Percentiles rank a stretch among this genome's conserved stretches.
Evolutionary conservation across 2,329 filamentous ascomycete species (phyloP).

Genomic region (Ophiostoma sp.): DNA sequence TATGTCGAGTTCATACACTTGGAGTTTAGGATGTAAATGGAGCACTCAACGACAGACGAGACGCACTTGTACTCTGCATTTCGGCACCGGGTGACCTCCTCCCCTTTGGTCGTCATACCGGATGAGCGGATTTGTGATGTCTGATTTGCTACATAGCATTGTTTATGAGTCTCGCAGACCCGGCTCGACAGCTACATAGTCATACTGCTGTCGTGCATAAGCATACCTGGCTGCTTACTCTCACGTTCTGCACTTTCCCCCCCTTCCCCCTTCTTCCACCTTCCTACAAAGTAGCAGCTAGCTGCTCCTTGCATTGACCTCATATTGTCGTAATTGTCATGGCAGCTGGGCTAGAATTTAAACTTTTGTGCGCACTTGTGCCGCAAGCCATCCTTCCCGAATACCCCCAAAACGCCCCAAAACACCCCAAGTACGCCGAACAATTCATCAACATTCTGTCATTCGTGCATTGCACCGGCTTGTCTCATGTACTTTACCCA

Average conservation of each 20-base stretch:
- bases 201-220: neutral
- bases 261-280: neutral
- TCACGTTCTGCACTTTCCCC: neutral
- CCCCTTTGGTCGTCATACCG: neutral
- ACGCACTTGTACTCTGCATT: neutral
- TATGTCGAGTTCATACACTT: neutral
- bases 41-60: neutral
- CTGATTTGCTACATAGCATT: neutral
- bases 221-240: neutral
- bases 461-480: neutral
- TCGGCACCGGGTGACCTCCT: neutral
- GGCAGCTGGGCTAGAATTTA: neutral
- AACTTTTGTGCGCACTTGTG: conserved; percentile 6
- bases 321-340: conserved; percentile 1
- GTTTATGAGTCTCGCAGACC: neutral
- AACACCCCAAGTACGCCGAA: neutral
- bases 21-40: neutral
- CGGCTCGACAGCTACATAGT: neutral
- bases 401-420: neutral
- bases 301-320: neutral
- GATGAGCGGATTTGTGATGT: neutral
- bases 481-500: neutral
- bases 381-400: neutral
- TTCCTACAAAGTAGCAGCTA: neutral
- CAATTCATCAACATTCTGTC: conserved; percentile 9